Conservation (phyloP, 208 protist species). For the Trypanosoma brucei region DNA sequence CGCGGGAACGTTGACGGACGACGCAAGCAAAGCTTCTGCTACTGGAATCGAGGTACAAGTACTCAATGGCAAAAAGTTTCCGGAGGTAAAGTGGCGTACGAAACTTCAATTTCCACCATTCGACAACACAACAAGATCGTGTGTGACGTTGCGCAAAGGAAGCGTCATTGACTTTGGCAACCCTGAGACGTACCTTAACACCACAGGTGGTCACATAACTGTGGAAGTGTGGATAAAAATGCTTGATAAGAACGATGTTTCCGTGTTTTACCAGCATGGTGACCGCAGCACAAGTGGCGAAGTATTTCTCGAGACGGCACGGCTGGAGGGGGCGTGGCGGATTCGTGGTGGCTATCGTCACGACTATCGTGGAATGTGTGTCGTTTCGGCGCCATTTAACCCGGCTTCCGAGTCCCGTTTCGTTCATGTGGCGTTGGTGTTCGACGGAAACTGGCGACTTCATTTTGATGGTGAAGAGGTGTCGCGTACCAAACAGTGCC, state of each 20-base stretch:
- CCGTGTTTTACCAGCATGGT: slow-evolving; percentile 87
- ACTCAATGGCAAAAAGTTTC: slow-evolving; percentile 30
- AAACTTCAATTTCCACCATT: slow-evolving; percentile 25
- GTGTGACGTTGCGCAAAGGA: slow-evolving; percentile 66
- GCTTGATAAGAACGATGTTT: slow-evolving; percentile 65
- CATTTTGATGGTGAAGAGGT: slow-evolving; percentile 78
- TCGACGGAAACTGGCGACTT: slow-evolving; percentile 84
- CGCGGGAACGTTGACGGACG: background rate
- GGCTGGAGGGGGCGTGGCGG: slow-evolving; percentile 70
- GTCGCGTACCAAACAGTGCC: slow-evolving; percentile 53
- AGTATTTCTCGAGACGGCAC: slow-evolving; percentile 82
- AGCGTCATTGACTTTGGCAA: slow-evolving; percentile 71
- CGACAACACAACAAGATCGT: slow-evolving; percentile 25
- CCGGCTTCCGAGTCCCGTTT: slow-evolving; percentile 57
- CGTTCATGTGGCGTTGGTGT: slow-evolving; percentile 78
- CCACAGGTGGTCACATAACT: slow-evolving; percentile 71
- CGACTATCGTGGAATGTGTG: slow-evolving; percentile 71
- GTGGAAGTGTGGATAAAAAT: slow-evolving; percentile 86
- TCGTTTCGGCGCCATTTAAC: slow-evolving; percentile 65
- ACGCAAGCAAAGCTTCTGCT: slow-evolving; percentile 2
- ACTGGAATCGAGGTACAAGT: slow-evolving; percentile 31
- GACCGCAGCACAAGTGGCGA: slow-evolving; percentile 83
- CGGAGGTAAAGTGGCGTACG: slow-evolving; percentile 25
- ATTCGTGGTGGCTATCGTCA: slow-evolving; percentile 86
- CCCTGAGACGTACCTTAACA: slow-evolving; percentile 53